phyloP scores from a whole-genome alignment of 352 stramenopile species.

The Phytophthora macrochlamydospora region DNA sequence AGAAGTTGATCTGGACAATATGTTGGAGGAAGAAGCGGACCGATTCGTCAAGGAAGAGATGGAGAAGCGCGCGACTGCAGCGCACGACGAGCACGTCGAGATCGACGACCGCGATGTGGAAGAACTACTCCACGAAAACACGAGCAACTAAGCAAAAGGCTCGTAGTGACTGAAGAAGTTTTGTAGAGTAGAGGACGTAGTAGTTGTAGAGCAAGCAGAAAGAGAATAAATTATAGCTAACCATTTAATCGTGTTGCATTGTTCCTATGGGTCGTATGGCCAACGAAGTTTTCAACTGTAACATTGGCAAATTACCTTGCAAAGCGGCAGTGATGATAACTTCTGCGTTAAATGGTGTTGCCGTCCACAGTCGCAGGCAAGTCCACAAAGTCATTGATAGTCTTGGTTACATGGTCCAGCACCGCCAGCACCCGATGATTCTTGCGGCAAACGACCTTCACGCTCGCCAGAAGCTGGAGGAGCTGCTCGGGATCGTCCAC shows the following conservation, averaged over 20 bases:
- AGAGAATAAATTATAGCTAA: conserved; percentile 8
- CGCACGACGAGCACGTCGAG: conserved; percentile 33
- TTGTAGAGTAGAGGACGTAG: conserved; percentile 27
- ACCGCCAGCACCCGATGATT: too few relatives aligned
- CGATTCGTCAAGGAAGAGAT: conserved; percentile 64
- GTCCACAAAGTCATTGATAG: too few relatives aligned
- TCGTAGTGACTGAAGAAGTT: conserved; percentile 6
- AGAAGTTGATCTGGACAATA: conserved; percentile 51
- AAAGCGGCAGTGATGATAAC: too few relatives aligned
- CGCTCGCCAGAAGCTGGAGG: too few relatives aligned
- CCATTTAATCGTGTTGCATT: neutral
- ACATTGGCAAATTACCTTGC: too few relatives aligned
- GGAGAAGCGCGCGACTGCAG: conserved; percentile 26
- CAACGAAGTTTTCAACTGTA: too few relatives aligned
- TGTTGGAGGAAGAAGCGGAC: conserved; percentile 70
- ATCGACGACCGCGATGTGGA: conserved; percentile 73
- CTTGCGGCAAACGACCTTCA: too few relatives aligned
- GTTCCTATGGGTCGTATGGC: neutral
- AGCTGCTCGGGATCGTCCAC: too few relatives aligned
- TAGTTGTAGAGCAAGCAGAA: conserved; percentile 31
- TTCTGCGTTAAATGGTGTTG: too few relatives aligned
- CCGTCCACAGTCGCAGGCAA: too few relatives aligned
- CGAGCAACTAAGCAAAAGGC: conserved; percentile 11
- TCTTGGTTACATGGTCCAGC: too few relatives aligned
- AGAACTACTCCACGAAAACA: conserved; percentile 55